Conservation (phyloP, 1,284 basidiomycete species). For the Cryptococcus depauperatus region DNA sequence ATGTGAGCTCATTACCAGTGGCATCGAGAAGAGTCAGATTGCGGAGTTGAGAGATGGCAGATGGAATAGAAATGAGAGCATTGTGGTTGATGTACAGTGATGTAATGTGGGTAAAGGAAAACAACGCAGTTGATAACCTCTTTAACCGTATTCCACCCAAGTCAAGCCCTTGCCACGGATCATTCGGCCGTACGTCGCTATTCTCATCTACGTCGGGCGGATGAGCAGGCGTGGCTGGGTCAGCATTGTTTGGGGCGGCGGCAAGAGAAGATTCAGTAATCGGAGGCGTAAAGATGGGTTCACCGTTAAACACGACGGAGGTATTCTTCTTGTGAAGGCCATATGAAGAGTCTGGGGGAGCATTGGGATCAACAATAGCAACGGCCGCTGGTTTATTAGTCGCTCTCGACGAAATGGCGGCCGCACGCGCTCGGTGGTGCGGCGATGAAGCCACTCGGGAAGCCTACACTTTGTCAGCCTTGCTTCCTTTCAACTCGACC, state of each 20-base stretch:
- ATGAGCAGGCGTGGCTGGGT: conserved; percentile 30
- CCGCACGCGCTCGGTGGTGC: conserved; percentile 53
- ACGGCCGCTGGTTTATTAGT: conserved; percentile 47
- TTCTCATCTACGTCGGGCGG: conserved; percentile 27
- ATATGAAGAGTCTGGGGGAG: conserved; percentile 24
- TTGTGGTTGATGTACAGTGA: conserved; percentile 98
- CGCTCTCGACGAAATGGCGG: conserved; percentile 51
- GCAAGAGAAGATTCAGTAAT: conserved; percentile 16
- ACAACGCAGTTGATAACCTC: conserved; percentile 75
- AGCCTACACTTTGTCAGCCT: too few relatives aligned
- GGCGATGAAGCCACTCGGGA: conserved; percentile 50
- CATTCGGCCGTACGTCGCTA: conserved; percentile 27
- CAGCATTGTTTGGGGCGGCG: conserved; percentile 19
- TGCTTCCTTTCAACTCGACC: too few relatives aligned
- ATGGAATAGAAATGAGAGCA: conserved; percentile 67
- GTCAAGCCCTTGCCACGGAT: conserved; percentile 81
- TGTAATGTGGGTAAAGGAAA: conserved; percentile 86
- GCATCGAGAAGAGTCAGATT: conserved; percentile 87
- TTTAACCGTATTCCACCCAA: conserved; percentile 94
- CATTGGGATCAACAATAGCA: conserved; percentile 47
- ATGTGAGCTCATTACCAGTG: conserved; percentile 75
- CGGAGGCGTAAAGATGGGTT: conserved; percentile 20
- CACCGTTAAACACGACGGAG: conserved; percentile 20
- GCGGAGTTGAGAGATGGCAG: conserved; percentile 73
- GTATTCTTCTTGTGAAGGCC: conserved; percentile 41